A percentile compares a stretch with the other conserved stretches of the same genome.
Conservation (phyloP, 371 early-diverging fungal species). For the Mortierella sp. region DNA sequence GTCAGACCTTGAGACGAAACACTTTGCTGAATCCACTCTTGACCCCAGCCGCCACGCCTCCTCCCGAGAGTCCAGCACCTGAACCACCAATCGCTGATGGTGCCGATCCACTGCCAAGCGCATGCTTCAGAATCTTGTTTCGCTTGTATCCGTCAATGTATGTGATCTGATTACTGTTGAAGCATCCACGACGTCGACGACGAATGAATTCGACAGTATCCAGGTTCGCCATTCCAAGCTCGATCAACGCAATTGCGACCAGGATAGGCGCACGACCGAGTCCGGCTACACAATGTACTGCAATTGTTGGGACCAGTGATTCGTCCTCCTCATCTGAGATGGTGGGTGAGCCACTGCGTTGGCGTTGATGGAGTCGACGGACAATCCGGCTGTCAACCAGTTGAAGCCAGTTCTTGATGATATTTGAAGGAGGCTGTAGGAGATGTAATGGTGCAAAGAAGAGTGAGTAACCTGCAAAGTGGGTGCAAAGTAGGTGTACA, state of each 20-base stretch:
- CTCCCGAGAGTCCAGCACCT: slow-evolving; percentile 5
- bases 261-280: slow-evolving; percentile 81
- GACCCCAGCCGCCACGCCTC: slow-evolving; percentile 26
- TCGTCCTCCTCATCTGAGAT: slow-evolving; percentile 28
- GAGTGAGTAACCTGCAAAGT: neutral
- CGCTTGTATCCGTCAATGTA: slow-evolving; percentile 80
- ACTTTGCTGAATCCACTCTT: slow-evolving; percentile 53
- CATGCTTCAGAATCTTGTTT: slow-evolving; percentile 35
- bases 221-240: slow-evolving; percentile 80
- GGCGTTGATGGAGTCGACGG: slow-evolving; percentile 15
- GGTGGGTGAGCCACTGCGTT: slow-evolving; percentile 39
- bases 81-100: neutral
- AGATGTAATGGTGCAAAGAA: slow-evolving; percentile 58
- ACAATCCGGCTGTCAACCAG: slow-evolving; percentile 68
- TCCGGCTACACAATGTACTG: slow-evolving; percentile 90
- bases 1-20: slow-evolving; percentile 54
- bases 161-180: slow-evolving; percentile 84
- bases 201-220: slow-evolving; percentile 84
- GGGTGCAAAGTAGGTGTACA: neutral
- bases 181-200: slow-evolving; percentile 80
- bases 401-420: slow-evolving; percentile 80
- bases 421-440: slow-evolving; percentile 76
- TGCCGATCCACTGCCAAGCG: slow-evolving; percentile 23
- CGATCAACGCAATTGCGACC: slow-evolving; percentile 86
- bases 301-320: slow-evolving; percentile 68